Evolutionary conservation across 371 early-diverging fungal genomes (phyloP), one percentile per base, ranked within the genome.

Genomic region (Mortierella sp.): DNA sequence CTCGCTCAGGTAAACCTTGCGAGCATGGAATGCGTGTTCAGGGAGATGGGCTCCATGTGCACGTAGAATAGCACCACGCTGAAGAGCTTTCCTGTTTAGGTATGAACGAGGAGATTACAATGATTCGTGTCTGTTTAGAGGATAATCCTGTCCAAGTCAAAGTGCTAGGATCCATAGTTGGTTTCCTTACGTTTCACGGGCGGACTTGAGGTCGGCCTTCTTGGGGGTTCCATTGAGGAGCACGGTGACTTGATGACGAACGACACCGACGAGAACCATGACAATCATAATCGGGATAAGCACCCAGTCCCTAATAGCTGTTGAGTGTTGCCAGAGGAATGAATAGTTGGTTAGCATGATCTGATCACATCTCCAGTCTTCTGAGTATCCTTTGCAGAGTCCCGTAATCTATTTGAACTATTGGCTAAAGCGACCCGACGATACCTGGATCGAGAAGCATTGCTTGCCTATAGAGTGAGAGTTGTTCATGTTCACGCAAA

Each of bases 251-350:
- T 96, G 90, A 81, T 97, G 96, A 30, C 99, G 85, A 60, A 95
- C 82, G 19, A 97, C 80, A 49, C 99, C 99, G 23, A 97, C 96
- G 56, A 98, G 85, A 17, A 98, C 89, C 99, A 98, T 98, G 68
- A 97, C 96, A 30, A 95, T 64, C 89, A 96, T 93, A 79, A 98
- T 97, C 41, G 99, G 98, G 49, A 98, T 85, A 60, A 98, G 82
- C 12, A 98, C 97, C 99, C 96, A 95, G 81, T 94, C 88, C 53
- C 95, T 86, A 61, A 95, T 94, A 50, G 93, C 94, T 91, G 60
- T 50, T 51, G 9, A 6, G 21, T 21, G 7, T 4, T 30, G 32
- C n/a, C 24, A 6, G 4, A 34, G 11, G 14, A 4, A 14, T 34
- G 37, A 34, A 34, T 34, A 0, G 14, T 7, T 34, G 11, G 37